Conservation (phyloP, 1,284 basidiomycete species). For the Athelia psychrophila region DNA sequence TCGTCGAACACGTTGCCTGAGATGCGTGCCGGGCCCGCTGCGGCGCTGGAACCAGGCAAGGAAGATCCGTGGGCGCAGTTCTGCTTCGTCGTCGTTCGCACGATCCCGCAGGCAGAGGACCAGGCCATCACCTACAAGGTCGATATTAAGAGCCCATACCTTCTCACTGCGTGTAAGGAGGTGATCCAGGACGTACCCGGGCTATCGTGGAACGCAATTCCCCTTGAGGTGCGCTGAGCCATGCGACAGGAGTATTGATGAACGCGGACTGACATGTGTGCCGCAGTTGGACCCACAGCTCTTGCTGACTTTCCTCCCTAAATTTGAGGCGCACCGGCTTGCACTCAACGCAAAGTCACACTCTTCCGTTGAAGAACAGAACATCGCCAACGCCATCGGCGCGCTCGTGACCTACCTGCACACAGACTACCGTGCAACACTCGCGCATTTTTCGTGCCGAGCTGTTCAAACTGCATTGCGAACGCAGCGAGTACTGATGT, state of each 20-base stretch:
- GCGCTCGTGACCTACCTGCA: conserved; percentile 46
- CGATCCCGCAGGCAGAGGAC: conserved; percentile 31
- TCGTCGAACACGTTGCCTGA: not conserved
- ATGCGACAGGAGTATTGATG: not conserved
- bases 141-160: conserved; percentile 53
- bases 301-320: conserved; percentile 47
- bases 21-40: too few relatives aligned
- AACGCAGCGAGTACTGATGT: too few relatives aligned
- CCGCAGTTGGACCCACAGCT: conserved; percentile 52
- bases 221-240: conserved; percentile 38
- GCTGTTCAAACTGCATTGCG: too few relatives aligned
- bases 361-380: conserved; percentile 32
- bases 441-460: conserved; percentile 42
- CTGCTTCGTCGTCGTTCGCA: conserved; percentile 41
- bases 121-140: conserved; percentile 44
- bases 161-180: conserved; percentile 51
- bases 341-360: conserved; percentile 32
- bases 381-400: conserved; percentile 38
- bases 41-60: not conserved
- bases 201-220: conserved; percentile 54
- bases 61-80: not conserved
- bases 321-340: conserved; percentile 41
- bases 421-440: conserved; percentile 43
- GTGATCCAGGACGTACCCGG: conserved; percentile 50
- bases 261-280: not conserved